phyloP scores from a whole-genome alignment of 225 moss, liverwort and hornwort genomes.

The Physcomitrellopsis africana region DNA sequence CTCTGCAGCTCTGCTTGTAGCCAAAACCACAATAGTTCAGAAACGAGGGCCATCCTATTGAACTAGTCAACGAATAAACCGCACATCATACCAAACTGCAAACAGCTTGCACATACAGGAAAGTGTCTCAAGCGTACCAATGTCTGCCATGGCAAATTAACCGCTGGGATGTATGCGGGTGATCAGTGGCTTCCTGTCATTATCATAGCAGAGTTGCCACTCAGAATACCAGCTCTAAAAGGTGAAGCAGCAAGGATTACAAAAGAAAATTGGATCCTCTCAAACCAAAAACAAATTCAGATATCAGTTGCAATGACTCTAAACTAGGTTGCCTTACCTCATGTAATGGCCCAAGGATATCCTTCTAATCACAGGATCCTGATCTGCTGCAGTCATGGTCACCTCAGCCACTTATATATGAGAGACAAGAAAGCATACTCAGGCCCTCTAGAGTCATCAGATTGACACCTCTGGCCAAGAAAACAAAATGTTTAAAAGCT shows the following conservation, averaged over 20 bases:
- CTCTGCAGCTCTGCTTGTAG: constrained; percentile 40
- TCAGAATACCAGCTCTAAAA: constrained; percentile 25
- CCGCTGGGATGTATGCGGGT: constrained; percentile 27
- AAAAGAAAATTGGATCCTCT: not conserved
- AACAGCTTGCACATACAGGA: constrained; percentile 4
- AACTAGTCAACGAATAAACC: not conserved
- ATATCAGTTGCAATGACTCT: constrained; percentile 2
- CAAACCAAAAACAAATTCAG: constrained; percentile 10
- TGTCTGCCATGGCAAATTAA: constrained; percentile 56
- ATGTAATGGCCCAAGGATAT: constrained; percentile 33
- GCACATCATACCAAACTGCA: constrained; percentile 5
- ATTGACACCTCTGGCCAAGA: not conserved
- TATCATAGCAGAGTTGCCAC: constrained; percentile 12
- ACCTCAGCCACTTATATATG: constrained; percentile 13
- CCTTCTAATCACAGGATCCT: constrained; percentile 18
- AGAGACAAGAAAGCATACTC: constrained; percentile 25
- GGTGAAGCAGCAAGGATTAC: not conserved
- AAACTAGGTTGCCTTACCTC: constrained; percentile 24
- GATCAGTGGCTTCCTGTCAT: constrained; percentile 48
- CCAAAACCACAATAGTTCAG: constrained; percentile 17
- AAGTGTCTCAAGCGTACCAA: constrained; percentile 40
- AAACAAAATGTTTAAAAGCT: not conserved
- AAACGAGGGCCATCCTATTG: not conserved
- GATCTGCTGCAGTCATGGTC: constrained; percentile 27
- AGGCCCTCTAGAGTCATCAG: not conserved